Conservation (phyloP, 805 yeast genomes). For the Kluyveromyces starmeri region DNA sequence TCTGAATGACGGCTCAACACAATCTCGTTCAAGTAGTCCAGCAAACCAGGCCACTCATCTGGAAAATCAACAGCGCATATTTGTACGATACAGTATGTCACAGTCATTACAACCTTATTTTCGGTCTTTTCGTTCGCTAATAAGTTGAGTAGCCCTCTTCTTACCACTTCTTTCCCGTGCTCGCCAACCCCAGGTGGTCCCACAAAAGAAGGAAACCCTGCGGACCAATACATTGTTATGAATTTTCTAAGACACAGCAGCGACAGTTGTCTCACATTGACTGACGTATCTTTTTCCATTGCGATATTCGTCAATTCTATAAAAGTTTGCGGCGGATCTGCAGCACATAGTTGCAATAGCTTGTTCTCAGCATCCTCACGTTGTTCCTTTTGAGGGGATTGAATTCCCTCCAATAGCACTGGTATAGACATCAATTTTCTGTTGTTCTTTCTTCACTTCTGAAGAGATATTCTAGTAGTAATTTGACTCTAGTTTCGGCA, state of each 20-base stretch:
- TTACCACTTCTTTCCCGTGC: conserved; percentile 41
- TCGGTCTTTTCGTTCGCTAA: conserved; percentile 36
- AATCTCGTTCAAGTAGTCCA: conserved; percentile 38
- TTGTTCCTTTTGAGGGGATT: conserved; percentile 40
- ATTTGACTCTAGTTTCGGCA: no score
- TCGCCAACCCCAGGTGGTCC: conserved; percentile 53
- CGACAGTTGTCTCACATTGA: conserved; percentile 49
- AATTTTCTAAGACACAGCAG: conserved; percentile 58
- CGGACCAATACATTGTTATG: conserved; percentile 72
- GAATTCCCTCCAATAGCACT: conserved; percentile 25
- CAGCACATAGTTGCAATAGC: conserved; percentile 34
- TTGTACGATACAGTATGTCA: conserved; percentile 70
- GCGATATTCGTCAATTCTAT: conserved; percentile 37
- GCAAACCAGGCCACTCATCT: conserved; percentile 85
- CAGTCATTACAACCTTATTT: conserved; percentile 54
- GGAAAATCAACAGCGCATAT: conserved; percentile 88
- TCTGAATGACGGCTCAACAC: conserved; percentile 29
- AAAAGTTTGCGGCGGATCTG: conserved; percentile 43
- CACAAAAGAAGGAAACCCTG: conserved; percentile 65
- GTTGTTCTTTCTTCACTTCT: no score
- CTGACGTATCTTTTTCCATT: conserved; percentile 17
- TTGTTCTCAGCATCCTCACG: conserved; percentile 45
- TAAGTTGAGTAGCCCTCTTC: conserved; percentile 43
- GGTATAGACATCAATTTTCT: conserved; percentile 8
- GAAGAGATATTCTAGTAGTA: no score